Evolutionary conservation across 495 filamentous ascomycete species (phyloP).

Genomic region (Xylaria castorea): DNA sequence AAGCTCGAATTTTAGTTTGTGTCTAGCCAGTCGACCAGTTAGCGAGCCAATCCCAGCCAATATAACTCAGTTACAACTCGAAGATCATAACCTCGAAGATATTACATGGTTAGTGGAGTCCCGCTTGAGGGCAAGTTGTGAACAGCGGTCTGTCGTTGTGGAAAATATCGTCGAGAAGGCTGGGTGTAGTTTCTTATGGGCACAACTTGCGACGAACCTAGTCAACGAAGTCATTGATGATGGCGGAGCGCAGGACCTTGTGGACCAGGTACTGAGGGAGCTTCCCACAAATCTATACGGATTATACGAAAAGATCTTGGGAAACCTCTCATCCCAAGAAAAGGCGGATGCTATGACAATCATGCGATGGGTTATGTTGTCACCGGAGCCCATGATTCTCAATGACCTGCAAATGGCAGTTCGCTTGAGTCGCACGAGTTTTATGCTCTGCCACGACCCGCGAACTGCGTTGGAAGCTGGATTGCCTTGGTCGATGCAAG

Average conservation of each 20-base stretch:
- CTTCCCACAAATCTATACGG: constrained; percentile 44
- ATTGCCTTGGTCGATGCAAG: constrained; percentile 39
- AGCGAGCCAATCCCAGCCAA: constrained; percentile 35
- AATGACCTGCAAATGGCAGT: constrained; percentile 46
- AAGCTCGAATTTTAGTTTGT: constrained; percentile 49
- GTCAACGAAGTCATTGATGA: constrained; percentile 47
- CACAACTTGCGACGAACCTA: constrained; percentile 48
- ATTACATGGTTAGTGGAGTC: constrained; percentile 45
- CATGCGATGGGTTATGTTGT: constrained; percentile 50
- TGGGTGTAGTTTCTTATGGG: constrained; percentile 46
- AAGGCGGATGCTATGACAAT: constrained; percentile 43
- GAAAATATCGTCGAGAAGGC: constrained; percentile 41
- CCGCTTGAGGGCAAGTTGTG: constrained; percentile 44
- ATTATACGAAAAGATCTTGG: constrained; percentile 49
- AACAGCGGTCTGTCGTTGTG: constrained; percentile 39
- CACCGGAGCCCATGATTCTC: constrained; percentile 45
- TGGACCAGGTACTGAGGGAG: constrained; percentile 45
- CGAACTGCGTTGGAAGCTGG: constrained; percentile 41
- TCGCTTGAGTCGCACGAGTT: constrained; percentile 36
- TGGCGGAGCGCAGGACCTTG: constrained; percentile 43
- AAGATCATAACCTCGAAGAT: constrained; percentile 44
- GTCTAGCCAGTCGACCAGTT: constrained; percentile 35
- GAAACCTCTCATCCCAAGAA: constrained; percentile 42
- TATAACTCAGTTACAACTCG: constrained; percentile 42
- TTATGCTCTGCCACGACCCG: constrained; percentile 31